phyloP scores from a whole-genome alignment of 106 monocot species.

The Triglochin maritima region DNA sequence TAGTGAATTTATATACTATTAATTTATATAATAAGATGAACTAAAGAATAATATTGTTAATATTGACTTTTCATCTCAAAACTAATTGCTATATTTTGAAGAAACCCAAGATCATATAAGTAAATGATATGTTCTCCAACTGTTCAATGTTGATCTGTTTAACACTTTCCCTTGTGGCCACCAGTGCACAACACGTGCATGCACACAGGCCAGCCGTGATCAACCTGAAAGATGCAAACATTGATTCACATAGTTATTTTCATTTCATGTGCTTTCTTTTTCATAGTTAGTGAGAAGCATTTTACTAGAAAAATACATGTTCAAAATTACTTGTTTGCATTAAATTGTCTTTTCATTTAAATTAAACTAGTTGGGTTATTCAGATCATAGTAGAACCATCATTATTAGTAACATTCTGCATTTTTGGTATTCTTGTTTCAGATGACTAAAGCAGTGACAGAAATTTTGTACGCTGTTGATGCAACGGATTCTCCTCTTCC shows the following conservation, averaged over 20 bases:
- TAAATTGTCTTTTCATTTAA: background rate
- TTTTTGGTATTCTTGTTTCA: slow-evolving; percentile 9
- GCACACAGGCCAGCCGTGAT: too few species aligned
- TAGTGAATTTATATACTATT: too few species aligned
- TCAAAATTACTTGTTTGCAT: background rate
- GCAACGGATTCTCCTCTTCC: slow-evolving; percentile 30
- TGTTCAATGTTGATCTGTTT: too few species aligned
- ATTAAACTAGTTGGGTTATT: background rate
- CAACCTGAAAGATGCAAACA: too few species aligned
- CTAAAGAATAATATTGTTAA: too few species aligned
- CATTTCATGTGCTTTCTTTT: background rate
- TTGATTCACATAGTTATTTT: background rate
- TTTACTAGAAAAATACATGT: background rate
- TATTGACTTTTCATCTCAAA: too few species aligned
- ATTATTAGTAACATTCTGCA: background rate
- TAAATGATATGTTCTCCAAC: too few species aligned
- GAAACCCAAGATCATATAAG: too few species aligned
- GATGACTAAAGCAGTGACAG: slow-evolving; percentile 54
- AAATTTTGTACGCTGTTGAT: slow-evolving; percentile 59
- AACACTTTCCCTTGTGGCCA: too few species aligned
- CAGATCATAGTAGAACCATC: background rate
- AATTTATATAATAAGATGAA: too few species aligned
- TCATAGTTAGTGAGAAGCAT: background rate
- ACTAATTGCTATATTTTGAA: too few species aligned
- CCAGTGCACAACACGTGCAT: too few species aligned